Base-by-base conservation (phyloP, 2,329 filamentous ascomycete species). In the Aaosphaeria pasadenensis region DNA sequence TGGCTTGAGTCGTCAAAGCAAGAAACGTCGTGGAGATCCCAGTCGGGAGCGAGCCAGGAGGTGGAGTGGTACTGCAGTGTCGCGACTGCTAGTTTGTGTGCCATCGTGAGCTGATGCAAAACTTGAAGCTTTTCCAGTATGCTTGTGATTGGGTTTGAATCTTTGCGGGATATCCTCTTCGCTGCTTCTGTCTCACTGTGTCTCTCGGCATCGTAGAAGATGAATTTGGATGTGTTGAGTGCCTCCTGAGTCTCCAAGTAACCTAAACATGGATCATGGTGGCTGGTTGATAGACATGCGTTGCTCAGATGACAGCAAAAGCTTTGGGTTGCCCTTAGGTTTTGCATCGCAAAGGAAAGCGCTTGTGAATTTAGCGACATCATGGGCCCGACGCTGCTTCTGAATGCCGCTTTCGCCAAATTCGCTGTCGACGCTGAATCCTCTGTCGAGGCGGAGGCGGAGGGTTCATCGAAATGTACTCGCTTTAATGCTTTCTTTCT, bases 11-110 rank as follows among this genome's bases (percentile, higher is more conserved):
- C 17, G 39, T 11, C 17, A 31, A 56, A 56, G 44, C 47, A 56
- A 4, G 46, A 43, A n/a, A 56, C 39, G 39, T 56, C 51, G 28
- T 47, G 44, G 5, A 56, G 51, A 5, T 28, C 50, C 51, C 51
- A 56, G 30, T 47, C 46, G 13, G 48, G 44, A 9, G 46, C 38
- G 9, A 56, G 47, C 53, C 53, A 56, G 4, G 49, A 44, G 5
- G 51, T 56, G 11, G 49, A 46, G 13, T 56, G 49, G 29, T 56
- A 54, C 24, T 49, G 53, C 1, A 54, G 41, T 9, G 49, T 47
- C 7, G 53, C 47, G 4, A 44, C 45, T 9, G 53, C 49, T 7
- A 56, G 11, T 7, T 54, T 52, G 9, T 50, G 45, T 6, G 48
- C 47, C 30, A 52, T 47, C 3, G 39, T 32, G 11, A 52, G 47